Percentiles rank a stretch among this genome's conserved stretches.
These are phyloP conservation scores for Populus davidiana DNA, from an alignment of 345 rosid species.

Conservation along the genomic window DNA sequence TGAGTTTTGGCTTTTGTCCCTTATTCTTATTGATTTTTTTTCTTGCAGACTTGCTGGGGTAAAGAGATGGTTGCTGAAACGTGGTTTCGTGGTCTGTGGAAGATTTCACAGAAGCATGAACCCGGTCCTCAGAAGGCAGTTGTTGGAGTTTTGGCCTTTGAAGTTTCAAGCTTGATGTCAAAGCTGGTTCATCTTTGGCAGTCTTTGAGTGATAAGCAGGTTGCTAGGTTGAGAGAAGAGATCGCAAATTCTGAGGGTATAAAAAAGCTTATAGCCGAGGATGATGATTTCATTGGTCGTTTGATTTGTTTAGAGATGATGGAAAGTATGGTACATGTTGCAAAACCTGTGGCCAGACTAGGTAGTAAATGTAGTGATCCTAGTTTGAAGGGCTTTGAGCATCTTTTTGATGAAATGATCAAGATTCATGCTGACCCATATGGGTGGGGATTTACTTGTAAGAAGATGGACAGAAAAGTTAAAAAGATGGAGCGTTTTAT, in stretches of 20 bases:
- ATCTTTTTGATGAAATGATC: constrained; percentile 52
- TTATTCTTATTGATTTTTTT: not conserved
- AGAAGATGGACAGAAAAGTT: constrained; percentile 79
- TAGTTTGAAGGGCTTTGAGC: constrained; percentile 59
- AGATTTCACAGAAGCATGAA: constrained; percentile 53
- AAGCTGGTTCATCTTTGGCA: constrained; percentile 92
- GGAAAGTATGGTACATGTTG: constrained; percentile 57
- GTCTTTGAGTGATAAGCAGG: constrained; percentile 77
- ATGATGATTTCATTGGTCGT: constrained; percentile 58
- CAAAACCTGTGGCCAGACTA: constrained; percentile 72
- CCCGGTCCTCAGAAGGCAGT: constrained; percentile 51
- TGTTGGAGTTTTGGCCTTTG: constrained; percentile 81
- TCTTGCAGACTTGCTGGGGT: not conserved
- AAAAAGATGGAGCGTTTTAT: constrained; percentile 86
- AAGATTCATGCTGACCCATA: constrained; percentile 56
- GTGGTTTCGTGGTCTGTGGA: constrained; percentile 89
- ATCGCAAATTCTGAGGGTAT: constrained; percentile 60
- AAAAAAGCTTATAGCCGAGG: constrained; percentile 78
- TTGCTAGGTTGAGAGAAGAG: constrained; percentile 67
- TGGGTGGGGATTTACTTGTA: constrained; percentile 65
- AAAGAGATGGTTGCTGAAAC: constrained; percentile 70
- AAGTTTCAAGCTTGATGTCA: constrained; percentile 83
- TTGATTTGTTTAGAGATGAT: constrained; percentile 67
- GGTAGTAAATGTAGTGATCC: constrained; percentile 67
- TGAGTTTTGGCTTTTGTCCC: not conserved